phyloP scores from a whole-genome alignment of 2,329 filamentous ascomycete genomes.

The Ambrosiella xylebori region DNA sequence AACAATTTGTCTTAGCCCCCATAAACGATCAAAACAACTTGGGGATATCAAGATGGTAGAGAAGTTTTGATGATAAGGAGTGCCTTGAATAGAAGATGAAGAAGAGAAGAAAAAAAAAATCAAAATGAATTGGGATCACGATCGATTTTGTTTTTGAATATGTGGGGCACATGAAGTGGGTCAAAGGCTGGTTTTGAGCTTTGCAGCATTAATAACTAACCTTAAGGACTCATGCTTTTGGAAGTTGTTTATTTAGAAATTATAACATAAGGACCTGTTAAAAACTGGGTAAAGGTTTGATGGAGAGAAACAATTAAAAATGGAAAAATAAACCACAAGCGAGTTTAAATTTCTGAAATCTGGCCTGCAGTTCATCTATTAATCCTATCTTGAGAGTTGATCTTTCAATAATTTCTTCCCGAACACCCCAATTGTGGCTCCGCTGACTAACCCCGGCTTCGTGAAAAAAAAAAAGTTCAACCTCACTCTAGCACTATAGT shows the following conservation, averaged over 20 bases:
- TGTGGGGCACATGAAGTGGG: background rate
- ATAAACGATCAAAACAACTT: constrained; percentile 81
- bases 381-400: too few species aligned
- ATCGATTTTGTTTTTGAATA: constrained; percentile 9
- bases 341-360: too few species aligned
- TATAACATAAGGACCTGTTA: too few species aligned
- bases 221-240: too few species aligned
- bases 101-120: constrained; percentile 20
- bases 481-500: constrained; percentile 5
- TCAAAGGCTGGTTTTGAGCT: background rate
- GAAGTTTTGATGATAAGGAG: constrained; percentile 92
- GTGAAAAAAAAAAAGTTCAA: constrained; percentile 13
- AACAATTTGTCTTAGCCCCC: constrained; percentile 58
- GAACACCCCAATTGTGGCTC: constrained; percentile 8
- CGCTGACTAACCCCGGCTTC: constrained; percentile 11
- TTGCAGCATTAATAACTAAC: background rate
- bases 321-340: too few species aligned
- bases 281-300: background rate
- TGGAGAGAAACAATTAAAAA: background rate
- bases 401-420: background rate
- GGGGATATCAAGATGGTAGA: constrained; percentile 30
- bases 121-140: constrained; percentile 14
- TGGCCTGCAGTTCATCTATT: too few species aligned
- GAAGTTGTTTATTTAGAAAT: too few species aligned
- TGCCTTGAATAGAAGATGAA: constrained; percentile 45